Evolutionary conservation across 495 filamentous ascomycete genomes (phyloP), one percentile per base, ranked within the genome.

Genomic region (Penicillium macrosclerotiorum): DNA sequence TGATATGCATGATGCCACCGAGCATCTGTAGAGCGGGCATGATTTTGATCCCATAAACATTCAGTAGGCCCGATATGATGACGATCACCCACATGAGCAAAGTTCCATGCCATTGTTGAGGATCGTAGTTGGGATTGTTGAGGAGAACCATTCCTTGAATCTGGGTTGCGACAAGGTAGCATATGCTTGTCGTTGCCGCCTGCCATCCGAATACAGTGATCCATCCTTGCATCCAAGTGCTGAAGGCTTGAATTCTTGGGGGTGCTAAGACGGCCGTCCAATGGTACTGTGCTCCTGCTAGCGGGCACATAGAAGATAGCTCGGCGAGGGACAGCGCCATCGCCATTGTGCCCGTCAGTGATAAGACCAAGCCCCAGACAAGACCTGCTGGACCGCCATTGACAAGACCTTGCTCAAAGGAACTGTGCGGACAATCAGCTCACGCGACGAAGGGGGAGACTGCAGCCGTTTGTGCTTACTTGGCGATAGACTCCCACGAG

Each of bases 11-110:
- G 20, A 77, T 64, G 0, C 70, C 61, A 5, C 52, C 73, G 20
- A 76, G 43, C 19, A 68, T 63, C 41, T 78, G 73, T 13, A 80
- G 38, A 2, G 64, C 45, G 7, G 75, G 69, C 23, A 79, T 59
- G 20, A 75, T 52, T 27, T 64, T 54, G 6, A 67, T 67, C 13
- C 59, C 62, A 27, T 60, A 67, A 16, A 70, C 65, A 45, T 79
- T 79, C 20, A 76, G 44, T 3, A 63, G 22, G 5, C 63, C 48
- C 0, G 60, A 47, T 13, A 65, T 40, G 9, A 61, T 11, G 2
- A 69, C 33, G 6, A 69, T 51, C 0, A 64, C 65, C 55, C 60
- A 74, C 51, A 72, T 68, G 5, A 80, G 47, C 8, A 78, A 60
- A 0, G 74, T 73, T 4, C 66, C 68, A 25, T 79, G 75, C 64